Evolutionary conservation across 1,284 basidiomycete genomes (phyloP).

Genomic region (Coniferiporia sulphurascens): DNA sequence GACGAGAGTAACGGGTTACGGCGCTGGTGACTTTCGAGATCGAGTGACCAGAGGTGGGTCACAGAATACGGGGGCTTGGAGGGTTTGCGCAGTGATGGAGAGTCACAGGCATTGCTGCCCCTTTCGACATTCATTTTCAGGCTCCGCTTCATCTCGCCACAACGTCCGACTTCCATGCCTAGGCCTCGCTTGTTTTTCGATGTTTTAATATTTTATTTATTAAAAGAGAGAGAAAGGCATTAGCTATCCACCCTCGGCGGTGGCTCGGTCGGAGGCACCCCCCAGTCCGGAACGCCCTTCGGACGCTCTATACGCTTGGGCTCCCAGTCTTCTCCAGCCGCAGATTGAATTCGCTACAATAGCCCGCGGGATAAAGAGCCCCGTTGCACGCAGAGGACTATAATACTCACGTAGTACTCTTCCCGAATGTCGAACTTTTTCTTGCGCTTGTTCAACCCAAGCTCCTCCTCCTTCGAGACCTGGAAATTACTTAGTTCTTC

Average conservation of each 20-base stretch:
- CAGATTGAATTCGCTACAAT: conserved; percentile 58
- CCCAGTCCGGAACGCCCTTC: conserved; percentile 84
- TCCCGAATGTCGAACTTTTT: conserved; percentile 91
- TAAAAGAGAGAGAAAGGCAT: too few relatives aligned
- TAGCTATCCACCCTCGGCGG: too few relatives aligned
- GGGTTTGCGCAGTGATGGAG: not conserved
- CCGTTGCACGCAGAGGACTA: not conserved
- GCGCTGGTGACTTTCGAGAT: not conserved
- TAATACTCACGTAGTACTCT: conserved; percentile 82
- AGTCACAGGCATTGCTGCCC: conserved; percentile 3
- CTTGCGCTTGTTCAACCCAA: conserved; percentile 74
- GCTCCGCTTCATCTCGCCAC: conserved; percentile 9
- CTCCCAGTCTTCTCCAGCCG: conserved; percentile 75
- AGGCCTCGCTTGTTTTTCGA: not conserved
- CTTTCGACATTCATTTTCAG: not conserved
- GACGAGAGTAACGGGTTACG: not conserved
- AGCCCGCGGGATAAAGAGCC: conserved; percentile 4
- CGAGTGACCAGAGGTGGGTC: not conserved
- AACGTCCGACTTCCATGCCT: not conserved
- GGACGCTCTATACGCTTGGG: conserved; percentile 82
- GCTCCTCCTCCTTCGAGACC: conserved; percentile 80
- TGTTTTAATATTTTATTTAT: too few relatives aligned
- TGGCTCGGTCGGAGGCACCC: conserved; percentile 63
- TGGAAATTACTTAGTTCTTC: conserved; percentile 27
- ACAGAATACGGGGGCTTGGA: not conserved